Percentiles rank a stretch among this genome's conserved stretches.
These are phyloP conservation scores for Aphanomyces astaci DNA, from an alignment of 352 stramenopile species.

Conservation along the genomic window DNA sequence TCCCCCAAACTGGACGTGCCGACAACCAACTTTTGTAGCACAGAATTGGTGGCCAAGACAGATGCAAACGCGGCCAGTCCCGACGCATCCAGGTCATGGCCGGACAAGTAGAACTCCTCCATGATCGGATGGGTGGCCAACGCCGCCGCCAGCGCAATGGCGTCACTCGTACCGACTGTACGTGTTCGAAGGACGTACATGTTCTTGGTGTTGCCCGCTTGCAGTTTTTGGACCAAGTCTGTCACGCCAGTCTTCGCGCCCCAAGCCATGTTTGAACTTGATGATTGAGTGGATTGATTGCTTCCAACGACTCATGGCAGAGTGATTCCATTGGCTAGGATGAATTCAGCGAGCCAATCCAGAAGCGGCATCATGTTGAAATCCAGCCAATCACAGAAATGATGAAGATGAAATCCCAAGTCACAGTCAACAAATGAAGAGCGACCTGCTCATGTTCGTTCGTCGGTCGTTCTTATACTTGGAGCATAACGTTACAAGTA, in stretches of 20 bases:
- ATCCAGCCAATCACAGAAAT: constrained; percentile 9
- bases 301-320: neutral
- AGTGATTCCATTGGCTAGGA: neutral
- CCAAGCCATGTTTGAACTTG: constrained; percentile 52
- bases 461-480: too few relatives aligned
- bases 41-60: constrained; percentile 52
- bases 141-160: constrained; percentile 37
- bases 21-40: constrained; percentile 58
- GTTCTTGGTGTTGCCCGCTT: constrained; percentile 51
- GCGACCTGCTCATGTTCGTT: too few relatives aligned
- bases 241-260: constrained; percentile 56
- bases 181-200: constrained; percentile 71
- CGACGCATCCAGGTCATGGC: constrained; percentile 42
- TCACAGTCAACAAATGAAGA: neutral
- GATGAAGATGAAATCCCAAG: neutral
- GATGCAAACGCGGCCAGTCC: constrained; percentile 52
- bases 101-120: constrained; percentile 69
- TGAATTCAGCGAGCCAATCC: too few relatives aligned
- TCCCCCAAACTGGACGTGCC: constrained; percentile 55
- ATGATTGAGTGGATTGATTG: neutral
- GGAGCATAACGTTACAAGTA: too few relatives aligned
- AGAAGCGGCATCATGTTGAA: neutral
- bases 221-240: constrained; percentile 60
- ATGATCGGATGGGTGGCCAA: constrained; percentile 54
- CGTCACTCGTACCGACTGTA: constrained; percentile 48